phyloP scores from a whole-genome alignment of 306 rosid species.

The Castanospermum australe region DNA sequence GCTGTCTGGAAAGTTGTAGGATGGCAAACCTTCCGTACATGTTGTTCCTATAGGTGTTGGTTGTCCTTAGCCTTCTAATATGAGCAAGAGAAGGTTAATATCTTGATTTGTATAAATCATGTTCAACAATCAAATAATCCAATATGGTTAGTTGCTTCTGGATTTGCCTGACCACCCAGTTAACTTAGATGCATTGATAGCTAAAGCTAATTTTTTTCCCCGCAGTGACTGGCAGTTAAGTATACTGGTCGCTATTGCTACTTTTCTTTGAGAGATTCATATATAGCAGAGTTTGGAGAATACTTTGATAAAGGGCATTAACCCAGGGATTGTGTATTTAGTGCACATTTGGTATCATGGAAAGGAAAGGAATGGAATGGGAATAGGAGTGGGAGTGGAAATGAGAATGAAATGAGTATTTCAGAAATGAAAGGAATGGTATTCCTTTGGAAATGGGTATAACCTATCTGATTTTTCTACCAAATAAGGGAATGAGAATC shows the following conservation, averaged over 20 bases:
- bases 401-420: no score
- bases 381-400: no score
- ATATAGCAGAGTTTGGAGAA: constrained; percentile 6
- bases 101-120: constrained; percentile 21
- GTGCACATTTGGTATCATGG: no score
- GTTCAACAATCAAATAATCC: neutral
- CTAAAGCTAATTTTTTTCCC: constrained; percentile 22
- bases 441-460: no score
- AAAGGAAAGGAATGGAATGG: no score
- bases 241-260: neutral
- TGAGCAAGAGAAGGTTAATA: constrained; percentile 1
- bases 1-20: constrained; percentile 25
- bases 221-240: constrained; percentile 7
- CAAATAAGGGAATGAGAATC: no score
- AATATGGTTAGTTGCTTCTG: constrained; percentile 4
- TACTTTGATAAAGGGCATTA: constrained; percentile 5
- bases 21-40: constrained; percentile 7
- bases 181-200: constrained; percentile 21
- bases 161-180: constrained; percentile 11
- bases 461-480: no score
- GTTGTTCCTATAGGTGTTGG: constrained; percentile 23
- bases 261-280: constrained; percentile 12
- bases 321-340: constrained; percentile 6
- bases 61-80: constrained; percentile 13
- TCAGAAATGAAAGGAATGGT: no score